Evolutionary conservation across 441 rosid species (phyloP), one percentile per base, ranked within the genome.

Genomic region (Pelargonium fulgidum): DNA sequence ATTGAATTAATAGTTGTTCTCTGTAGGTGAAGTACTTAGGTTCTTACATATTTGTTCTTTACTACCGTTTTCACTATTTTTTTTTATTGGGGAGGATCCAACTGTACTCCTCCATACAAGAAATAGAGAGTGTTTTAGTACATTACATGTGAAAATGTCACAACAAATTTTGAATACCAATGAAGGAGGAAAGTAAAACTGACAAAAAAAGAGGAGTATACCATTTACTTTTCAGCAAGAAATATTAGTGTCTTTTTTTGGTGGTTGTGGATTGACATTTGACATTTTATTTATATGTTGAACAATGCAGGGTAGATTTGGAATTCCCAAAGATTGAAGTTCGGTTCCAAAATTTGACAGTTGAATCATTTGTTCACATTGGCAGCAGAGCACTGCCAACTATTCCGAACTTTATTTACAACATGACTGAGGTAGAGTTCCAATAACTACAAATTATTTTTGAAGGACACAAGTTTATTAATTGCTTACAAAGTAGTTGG

Each of bases 371-470:
- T 74, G 98, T 94, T 73, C 94, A 89, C 65, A 83, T 93, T 19
- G 99, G 99, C 67, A 94, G 99, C 76, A 81, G 99, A 70, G 99
- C 98, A 17, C 83, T 94, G 65, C 99, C 99, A 61, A 94, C 98
- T 11, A 89, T 94, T 80, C 96, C 96, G 19, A 94, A 94, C 81
- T 94, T 92, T 73, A 80, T 94, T 50, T 81, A 84, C 81, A 90
- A 94, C 83, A 90, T 87, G 92, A 70, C 93, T 3, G 98, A 92
- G 89, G 99, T 94, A 82, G 14, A 65, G 61, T 33, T 22, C 45
- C 13, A 7, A 45, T 48, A 16, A 41, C 3, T 6, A 54, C n/a
- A 16, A 1, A 67, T 58, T 5, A 17, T 44, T 41, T 26, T 13
- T 42, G 14, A 11, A 14, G 2, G 56, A 13, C 56, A 2, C 3